Base-by-base conservation (phyloP, 768 basidiomycete genomes). In the Serendipita sp. region DNA sequence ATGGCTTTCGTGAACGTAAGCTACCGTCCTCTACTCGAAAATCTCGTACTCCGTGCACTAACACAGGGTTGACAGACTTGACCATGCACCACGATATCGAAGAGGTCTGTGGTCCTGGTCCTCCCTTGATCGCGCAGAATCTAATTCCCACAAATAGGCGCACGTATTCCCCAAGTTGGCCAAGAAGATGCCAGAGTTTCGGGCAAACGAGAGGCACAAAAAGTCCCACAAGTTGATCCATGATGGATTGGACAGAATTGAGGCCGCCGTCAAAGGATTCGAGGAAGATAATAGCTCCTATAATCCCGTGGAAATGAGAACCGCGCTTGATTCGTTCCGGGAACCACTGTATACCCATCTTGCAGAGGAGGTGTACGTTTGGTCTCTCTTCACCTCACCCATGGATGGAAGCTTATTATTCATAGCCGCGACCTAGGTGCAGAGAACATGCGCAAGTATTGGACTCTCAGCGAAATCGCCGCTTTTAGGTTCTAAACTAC, bases 361-460 rank as follows among this genome's bases (percentile, higher is more conserved):
- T 48, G 62, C 62, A 28, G 62, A 62, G 30, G 62, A 62, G 41
- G 26, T 62, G 62, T 62, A 20, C 45, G 62, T 62, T 14, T 20
- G 9, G 22, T 33, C n/a, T n/a, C 30, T 9, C 34, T 31, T 1
- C 1, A 0, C 34, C 24, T 43, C 41, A 9, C 7, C 22, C 2
- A 44, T 45, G 43, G 20, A 48, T n/a, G 5, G 34, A 44, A 24
- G 13, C 17, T 28, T 30, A n/a, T 7, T 38, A 24, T 4, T n/a
- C 20, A 13, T 26, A 58, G 50, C 3, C 62, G 51, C 9, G 62
- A 63, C 34, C 38, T 63, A 20, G 38, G 33, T 26, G 51, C 62
- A 3, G 62, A 51, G 30, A 63, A 63, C 34, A 63, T 63, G 62
- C 62, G 56, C 51, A 51, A 56, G 31, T 63, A 63, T 30, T 63